Evolutionary conservation across 148 eudicot species (phyloP).

Genomic region (Polygonum aviculare): DNA sequence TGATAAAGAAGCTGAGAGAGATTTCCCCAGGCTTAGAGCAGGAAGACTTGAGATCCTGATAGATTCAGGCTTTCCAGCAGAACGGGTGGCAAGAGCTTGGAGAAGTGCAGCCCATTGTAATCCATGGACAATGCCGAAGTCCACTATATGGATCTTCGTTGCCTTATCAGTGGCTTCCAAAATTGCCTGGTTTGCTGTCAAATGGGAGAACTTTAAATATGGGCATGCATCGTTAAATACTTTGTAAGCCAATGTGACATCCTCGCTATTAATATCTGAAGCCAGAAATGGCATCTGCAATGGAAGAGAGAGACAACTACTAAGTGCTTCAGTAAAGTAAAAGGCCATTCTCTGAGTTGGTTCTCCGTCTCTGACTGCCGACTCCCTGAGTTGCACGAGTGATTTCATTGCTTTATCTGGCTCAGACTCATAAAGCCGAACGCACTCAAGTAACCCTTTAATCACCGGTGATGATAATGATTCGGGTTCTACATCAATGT

Average conservation of each 20-base stretch:
- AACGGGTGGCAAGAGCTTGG: conserved; percentile 80
- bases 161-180: conserved; percentile 64
- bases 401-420: conserved; percentile 37
- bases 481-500: conserved; percentile 15
- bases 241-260: conserved; percentile 58
- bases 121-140: conserved; percentile 88
- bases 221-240: conserved; percentile 89
- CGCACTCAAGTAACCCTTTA: conserved; percentile 43
- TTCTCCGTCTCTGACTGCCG: conserved; percentile 44
- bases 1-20: conserved; percentile 28
- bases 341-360: conserved; percentile 50
- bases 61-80: conserved; percentile 61
- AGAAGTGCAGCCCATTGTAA: conserved; percentile 92
- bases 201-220: conserved; percentile 67
- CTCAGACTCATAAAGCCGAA: conserved; percentile 36
- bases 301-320: conserved; percentile 23
- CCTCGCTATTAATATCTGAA: conserved; percentile 39
- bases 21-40: conserved; percentile 47
- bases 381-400: conserved; percentile 31
- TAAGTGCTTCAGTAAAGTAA: conserved; percentile 61
- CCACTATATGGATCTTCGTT: conserved; percentile 63
- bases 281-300: conserved; percentile 9
- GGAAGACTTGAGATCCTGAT: conserved; percentile 86
- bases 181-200: conserved; percentile 91
- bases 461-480: conserved; percentile 28